phyloP scores from a whole-genome alignment of 1,284 basidiomycete genomes.

The Wallemia ichthyophaga region DNA sequence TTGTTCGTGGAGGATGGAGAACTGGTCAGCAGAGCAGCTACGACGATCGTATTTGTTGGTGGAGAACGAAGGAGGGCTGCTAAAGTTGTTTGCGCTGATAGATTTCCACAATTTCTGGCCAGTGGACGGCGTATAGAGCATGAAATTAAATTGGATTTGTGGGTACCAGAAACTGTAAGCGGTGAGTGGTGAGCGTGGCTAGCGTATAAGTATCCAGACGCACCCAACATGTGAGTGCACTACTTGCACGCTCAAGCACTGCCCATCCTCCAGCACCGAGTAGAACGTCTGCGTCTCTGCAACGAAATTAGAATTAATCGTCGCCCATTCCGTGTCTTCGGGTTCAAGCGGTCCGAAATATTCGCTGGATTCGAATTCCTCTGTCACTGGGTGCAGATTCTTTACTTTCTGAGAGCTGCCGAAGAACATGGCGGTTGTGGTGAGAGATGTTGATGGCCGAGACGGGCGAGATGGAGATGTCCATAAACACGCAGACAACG shows the following conservation, averaged over 20 bases:
- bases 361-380: constrained; percentile 17
- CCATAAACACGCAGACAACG: no score
- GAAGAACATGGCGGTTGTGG: background rate
- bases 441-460: no score
- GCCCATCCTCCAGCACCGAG: constrained; percentile 50
- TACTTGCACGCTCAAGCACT: constrained; percentile 56
- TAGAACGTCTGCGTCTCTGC: constrained; percentile 88
- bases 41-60: constrained; percentile 37
- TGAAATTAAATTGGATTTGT: constrained; percentile 83
- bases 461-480: no score
- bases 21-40: constrained; percentile 67
- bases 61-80: constrained; percentile 30
- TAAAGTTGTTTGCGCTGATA: constrained; percentile 58
- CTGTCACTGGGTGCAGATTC: background rate
- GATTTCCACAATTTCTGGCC: constrained; percentile 61
- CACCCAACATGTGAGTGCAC: constrained; percentile 88
- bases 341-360: constrained; percentile 37
- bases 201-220: constrained; percentile 14
- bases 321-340: constrained; percentile 49
- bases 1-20: constrained; percentile 42
- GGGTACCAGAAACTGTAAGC: constrained; percentile 55
- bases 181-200: background rate
- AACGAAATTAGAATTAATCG: constrained; percentile 37
- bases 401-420: background rate
- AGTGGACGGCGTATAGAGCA: constrained; percentile 53